Base-by-base conservation (phyloP, 2,329 filamentous ascomycete species). In the Bipolaris victoriae region DNA sequence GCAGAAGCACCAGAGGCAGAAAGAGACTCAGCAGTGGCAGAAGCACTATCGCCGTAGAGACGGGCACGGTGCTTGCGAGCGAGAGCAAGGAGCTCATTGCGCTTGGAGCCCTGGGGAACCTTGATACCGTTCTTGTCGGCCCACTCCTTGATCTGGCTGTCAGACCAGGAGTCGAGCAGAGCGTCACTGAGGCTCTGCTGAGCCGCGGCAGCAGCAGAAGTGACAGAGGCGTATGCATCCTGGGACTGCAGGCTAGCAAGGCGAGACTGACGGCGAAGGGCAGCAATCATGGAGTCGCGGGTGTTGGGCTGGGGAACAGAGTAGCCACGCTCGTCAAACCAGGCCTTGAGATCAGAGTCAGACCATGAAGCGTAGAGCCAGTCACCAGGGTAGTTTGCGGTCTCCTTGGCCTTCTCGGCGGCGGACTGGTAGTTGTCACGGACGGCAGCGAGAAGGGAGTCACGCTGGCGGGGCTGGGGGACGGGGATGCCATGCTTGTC, bases 301-400 rank as follows among this genome's bases (percentile, higher is more conserved):
- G 82, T 88, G 47, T 86, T 86, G 29, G 92, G 90, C 76, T 98
- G 94, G 59, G 95, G 94, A 52, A 86, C 90, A 11, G 91, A 89
- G 77, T 94, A 88, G 49, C 95, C 95, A 66, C 92, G 87, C 65
- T 89, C 88, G 70, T 98, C 95, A 45, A 97, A 88, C 90, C 91
- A 99, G 65, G 90, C 85, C 83, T 98, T 98, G 62, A 97, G 81
- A 48, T 97, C 94, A 64, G 93, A 97, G 64, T 97, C 91, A 50
- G 90, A 89, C 95, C 95, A 99, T 7, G 89, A 83, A 59, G 88
- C 84, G 74, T 97, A 99, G 41, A 98, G 81, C 95, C 95, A 98
- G 80, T 97, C 87, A 37, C 95, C 95, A 33, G 95, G 95, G 73
- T 98, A 98, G n/a, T 87, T 80, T 50, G 86, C 80, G 13, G 91